Evolutionary conservation across 1,139 yeast species (phyloP).

Genomic region (Lipomyces yarrowii): DNA sequence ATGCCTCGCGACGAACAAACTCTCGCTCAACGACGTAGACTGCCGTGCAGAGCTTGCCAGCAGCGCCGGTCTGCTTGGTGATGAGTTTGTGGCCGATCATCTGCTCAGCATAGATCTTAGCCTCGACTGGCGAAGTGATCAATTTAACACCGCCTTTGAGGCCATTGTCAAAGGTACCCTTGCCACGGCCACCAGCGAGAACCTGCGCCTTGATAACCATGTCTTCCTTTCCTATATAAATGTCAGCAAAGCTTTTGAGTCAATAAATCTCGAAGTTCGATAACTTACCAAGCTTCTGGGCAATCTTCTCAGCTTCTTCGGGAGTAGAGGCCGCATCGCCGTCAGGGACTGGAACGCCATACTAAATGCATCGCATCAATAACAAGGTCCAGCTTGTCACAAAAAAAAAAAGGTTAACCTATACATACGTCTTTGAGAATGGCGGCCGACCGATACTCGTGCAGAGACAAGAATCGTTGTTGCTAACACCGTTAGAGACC

Average conservation of each 20-base stretch:
- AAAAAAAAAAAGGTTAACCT: neutral
- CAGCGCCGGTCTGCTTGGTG: slow-evolving; percentile 98
- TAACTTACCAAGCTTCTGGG: slow-evolving; percentile 51
- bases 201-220: slow-evolving; percentile 98
- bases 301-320: slow-evolving; percentile 82
- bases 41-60: slow-evolving; percentile 96
- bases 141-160: slow-evolving; percentile 96
- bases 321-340: slow-evolving; percentile 93
- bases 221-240: slow-evolving; percentile 59
- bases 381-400: neutral
- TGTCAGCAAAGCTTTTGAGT: slow-evolving; percentile 37
- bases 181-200: slow-evolving; percentile 99
- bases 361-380: slow-evolving; percentile 39
- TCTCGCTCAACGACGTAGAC: slow-evolving; percentile 95
- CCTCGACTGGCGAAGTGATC: slow-evolving; percentile 84
- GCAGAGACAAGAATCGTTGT: slow-evolving; percentile 76
- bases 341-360: slow-evolving; percentile 88
- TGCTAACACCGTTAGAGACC: slow-evolving; percentile 26
- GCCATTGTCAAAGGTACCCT: slow-evolving; percentile 95
- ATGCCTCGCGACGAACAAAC: slow-evolving; percentile 91
- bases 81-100: slow-evolving; percentile 91
- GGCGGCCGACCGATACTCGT: slow-evolving; percentile 95
- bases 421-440: slow-evolving; percentile 54
- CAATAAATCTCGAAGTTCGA: neutral
- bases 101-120: slow-evolving; percentile 79